These are phyloP conservation scores for Cryptococcus jaspeensis DNA, from an alignment of 1,284 basidiomycete species.

Conservation along the genomic window DNA sequence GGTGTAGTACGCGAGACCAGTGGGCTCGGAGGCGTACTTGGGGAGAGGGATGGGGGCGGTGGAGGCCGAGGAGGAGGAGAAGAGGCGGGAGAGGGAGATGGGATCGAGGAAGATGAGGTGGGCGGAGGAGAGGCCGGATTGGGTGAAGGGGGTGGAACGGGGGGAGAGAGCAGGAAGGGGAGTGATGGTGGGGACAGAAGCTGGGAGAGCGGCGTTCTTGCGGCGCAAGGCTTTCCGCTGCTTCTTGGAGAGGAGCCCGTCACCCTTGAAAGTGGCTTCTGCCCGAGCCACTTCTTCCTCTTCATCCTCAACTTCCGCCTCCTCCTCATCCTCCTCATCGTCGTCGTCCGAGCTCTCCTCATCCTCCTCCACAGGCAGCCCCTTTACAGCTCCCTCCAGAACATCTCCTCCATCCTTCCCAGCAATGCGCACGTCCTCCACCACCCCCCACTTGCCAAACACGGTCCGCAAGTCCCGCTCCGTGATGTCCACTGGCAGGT, in stretches of 20 bases:
- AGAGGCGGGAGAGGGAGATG: constrained; percentile 63
- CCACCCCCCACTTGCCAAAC: constrained; percentile 70
- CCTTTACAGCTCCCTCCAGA: constrained; percentile 39
- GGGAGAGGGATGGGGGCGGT: constrained; percentile 41
- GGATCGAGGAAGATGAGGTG: constrained; percentile 76
- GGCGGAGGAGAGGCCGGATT: constrained; percentile 54
- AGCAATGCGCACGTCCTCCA: constrained; percentile 68
- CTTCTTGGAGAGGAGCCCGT: constrained; percentile 48
- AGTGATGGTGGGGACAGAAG: constrained; percentile 50
- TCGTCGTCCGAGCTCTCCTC: constrained; percentile 37
- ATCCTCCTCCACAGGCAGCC: constrained; percentile 25
- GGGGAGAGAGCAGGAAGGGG: constrained; percentile 37
- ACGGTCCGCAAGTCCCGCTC: constrained; percentile 70
- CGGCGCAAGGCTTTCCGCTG: constrained; percentile 20
- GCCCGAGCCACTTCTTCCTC: constrained; percentile 48
- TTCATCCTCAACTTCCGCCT: constrained; percentile 31
- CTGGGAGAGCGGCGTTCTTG: constrained; percentile 59
- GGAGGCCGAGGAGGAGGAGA: constrained; percentile 48
- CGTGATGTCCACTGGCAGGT: constrained; percentile 79
- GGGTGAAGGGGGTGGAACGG: constrained; percentile 24
- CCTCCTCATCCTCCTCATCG: constrained; percentile 51
- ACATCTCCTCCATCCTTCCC: constrained; percentile 27
- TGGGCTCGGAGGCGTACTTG: constrained; percentile 51
- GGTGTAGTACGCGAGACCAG: constrained; percentile 69
- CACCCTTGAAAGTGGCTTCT: constrained; percentile 54